phyloP scores from a whole-genome alignment of 495 filamentous ascomycete species.

The Wilcoxina mikolae region DNA sequence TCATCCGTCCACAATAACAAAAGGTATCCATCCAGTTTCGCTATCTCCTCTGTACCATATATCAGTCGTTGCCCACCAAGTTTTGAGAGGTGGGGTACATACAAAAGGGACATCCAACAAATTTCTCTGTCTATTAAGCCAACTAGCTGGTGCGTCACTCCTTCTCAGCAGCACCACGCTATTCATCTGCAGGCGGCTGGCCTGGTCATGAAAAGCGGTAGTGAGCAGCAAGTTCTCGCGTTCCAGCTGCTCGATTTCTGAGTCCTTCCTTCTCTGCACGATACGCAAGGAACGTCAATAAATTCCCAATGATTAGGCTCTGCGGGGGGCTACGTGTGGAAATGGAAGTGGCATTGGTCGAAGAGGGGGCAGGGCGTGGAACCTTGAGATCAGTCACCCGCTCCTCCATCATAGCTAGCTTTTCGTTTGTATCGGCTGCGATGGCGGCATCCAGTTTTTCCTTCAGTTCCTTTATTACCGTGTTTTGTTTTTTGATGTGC shows the following conservation, averaged over 20 bases:
- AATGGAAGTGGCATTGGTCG: slow-evolving; percentile 7
- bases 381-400: slow-evolving; percentile 29
- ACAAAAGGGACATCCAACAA: slow-evolving; percentile 40
- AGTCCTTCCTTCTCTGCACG: slow-evolving; percentile 38
- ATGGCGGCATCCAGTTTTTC: slow-evolving; percentile 41
- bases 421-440: slow-evolving; percentile 31
- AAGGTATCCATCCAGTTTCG: too few species aligned
- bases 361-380: slow-evolving; percentile 25
- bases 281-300: slow-evolving; percentile 4
- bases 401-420: slow-evolving; percentile 37
- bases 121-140: slow-evolving; percentile 78
- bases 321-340: background rate
- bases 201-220: slow-evolving; percentile 84
- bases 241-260: slow-evolving; percentile 55
- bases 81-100: background rate
- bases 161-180: slow-evolving; percentile 61
- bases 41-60: background rate
- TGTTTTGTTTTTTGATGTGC: slow-evolving; percentile 49
- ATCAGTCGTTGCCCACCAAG: background rate
- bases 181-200: slow-evolving; percentile 72
- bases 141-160: slow-evolving; percentile 67
- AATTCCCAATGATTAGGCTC: slow-evolving; percentile 7
- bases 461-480: slow-evolving; percentile 44
- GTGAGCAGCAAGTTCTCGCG: slow-evolving; percentile 74
- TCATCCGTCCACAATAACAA: too few species aligned